Conservation (phyloP, 1,139 yeast species). For the Saccharomyces hybrid region DNA sequence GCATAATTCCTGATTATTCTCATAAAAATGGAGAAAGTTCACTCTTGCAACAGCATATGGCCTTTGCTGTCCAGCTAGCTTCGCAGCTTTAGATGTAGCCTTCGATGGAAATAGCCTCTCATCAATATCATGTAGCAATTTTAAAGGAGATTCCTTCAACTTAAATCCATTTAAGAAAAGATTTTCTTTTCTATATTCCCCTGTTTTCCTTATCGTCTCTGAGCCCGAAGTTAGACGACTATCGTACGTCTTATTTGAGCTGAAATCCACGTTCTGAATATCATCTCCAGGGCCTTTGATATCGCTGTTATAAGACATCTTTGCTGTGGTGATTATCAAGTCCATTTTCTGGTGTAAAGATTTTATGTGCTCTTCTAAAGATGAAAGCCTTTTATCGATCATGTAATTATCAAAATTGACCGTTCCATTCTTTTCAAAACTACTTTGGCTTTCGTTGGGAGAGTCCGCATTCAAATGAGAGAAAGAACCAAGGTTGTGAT, state of each 20-base stretch:
- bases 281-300: not conserved
- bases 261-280: not conserved
- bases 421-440: not conserved
- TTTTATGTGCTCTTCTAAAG: not conserved
- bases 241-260: not conserved
- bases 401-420: not conserved
- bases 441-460: not conserved
- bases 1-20: conserved; percentile 34
- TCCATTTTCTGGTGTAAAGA: conserved; percentile 4
- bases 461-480: not conserved
- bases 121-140: conserved; percentile 38
- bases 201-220: not conserved
- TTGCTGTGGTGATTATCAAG: not conserved
- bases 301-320: not conserved
- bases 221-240: not conserved
- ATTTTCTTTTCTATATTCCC: conserved; percentile 1
- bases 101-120: conserved; percentile 33
- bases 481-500: not conserved
- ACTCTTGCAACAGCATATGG: conserved; percentile 32
- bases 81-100: conserved; percentile 25
- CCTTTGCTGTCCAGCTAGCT: conserved; percentile 31
- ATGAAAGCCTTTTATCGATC: not conserved
- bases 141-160: conserved; percentile 34
- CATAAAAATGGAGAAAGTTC: conserved; percentile 38
- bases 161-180: conserved; percentile 17